Evolutionary conservation across 2,329 filamentous ascomycete species (phyloP), one percentile per base, ranked within the genome.

Genomic region (Tetracladium maxilliforme): DNA sequence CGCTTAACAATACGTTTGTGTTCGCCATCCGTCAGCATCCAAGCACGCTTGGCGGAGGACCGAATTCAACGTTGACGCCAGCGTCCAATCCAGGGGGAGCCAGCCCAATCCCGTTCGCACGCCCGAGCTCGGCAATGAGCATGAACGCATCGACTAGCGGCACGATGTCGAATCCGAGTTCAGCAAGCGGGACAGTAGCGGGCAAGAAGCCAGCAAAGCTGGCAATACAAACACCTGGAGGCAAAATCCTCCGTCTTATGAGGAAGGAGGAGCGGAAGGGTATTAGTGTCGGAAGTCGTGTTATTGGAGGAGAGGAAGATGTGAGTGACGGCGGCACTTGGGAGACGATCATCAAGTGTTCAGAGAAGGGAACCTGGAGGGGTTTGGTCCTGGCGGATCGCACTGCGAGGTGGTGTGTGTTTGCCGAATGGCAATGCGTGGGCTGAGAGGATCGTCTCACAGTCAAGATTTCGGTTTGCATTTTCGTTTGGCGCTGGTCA

Each of bases 1-100:
- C 83, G 2, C 62, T 92, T 28, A 94, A 95, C 57, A 95, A 98
- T 47, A 98, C 90, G 0, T 98, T 94, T 44, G 87, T 98, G 15
- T 98, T 98, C 49, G 80, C 80, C 26, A 79, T 98, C 32, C 80
- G 90, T 22, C 90, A 98, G 44, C 86, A 98, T 45, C 81, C 86
- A 1, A n/a, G n/a, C n/a, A n/a, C n/a, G n/a, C n/a, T n/a, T n/a
- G n/a, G n/a, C n/a, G n/a, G n/a, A n/a, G n/a, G n/a, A n/a, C n/a
- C n/a, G n/a, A n/a, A n/a, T n/a, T 77, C 82, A 1, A 66, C 64
- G 2, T 51, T 65, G 1, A 51, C 51, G 3, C 42, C 46, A 20
- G 44, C 51, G 18, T 41, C 51, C 15, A 49, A 44, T 27, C 40
- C 42, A 11, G 34, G 49, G 31, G 22, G 51, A 24, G 40, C 46